phyloP scores from a whole-genome alignment of 306 rosid species.

The Corylus avellana region DNA sequence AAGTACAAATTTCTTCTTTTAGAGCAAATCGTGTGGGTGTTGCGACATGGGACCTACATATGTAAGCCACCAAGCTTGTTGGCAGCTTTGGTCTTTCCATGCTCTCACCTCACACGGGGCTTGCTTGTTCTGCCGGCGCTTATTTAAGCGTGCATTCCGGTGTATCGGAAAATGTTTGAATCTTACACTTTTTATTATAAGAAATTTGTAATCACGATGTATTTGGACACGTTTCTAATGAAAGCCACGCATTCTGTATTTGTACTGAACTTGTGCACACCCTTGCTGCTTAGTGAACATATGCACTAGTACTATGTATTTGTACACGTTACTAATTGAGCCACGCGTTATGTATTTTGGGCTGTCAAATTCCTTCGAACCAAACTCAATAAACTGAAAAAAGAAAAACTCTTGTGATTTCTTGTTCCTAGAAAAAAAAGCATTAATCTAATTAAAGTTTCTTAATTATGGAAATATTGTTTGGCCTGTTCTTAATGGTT shows the following conservation, averaged over 20 bases:
- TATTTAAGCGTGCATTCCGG: too few species aligned
- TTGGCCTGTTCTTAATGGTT: neutral
- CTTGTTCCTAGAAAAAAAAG: neutral
- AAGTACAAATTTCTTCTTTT: conserved; percentile 1
- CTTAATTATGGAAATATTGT: too few species aligned
- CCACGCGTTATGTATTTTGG: neutral
- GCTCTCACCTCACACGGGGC: too few species aligned
- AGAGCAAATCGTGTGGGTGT: neutral
- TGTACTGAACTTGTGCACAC: conserved; percentile 1
- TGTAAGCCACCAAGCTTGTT: neutral
- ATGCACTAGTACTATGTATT: neutral
- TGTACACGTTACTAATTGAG: neutral
- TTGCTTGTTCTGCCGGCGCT: neutral
- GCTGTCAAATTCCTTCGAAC: neutral
- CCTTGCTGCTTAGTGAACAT: neutral
- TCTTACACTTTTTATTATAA: too few species aligned
- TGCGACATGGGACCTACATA: neutral
- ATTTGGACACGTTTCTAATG: neutral
- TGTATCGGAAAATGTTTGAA: too few species aligned
- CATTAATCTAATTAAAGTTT: too few species aligned
- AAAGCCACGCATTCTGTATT: neutral
- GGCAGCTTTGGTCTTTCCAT: neutral
- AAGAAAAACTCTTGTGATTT: too few species aligned
- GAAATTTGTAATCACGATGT: too few species aligned
- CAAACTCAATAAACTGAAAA: neutral